Base-by-base conservation (phyloP, 2,329 filamentous ascomycete species). In the Aspergillus caelatus region DNA sequence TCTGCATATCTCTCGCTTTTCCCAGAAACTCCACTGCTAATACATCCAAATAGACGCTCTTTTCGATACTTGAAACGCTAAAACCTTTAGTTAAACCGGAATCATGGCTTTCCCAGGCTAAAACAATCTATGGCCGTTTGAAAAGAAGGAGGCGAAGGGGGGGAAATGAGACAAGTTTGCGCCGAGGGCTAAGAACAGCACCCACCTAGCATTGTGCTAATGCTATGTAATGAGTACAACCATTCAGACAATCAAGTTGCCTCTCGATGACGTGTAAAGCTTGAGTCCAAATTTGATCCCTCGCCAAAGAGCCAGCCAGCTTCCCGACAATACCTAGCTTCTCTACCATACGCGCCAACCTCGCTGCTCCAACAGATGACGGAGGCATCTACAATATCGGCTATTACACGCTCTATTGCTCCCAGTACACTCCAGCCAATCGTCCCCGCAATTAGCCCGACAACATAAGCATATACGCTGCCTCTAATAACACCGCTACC, bases 341-440 rank as follows among this genome's bases (percentile, higher is more conserved):
- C 86, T 57, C 78, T 77, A 11, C 82, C 80, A 60, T 86, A 86
- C 79, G 89, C 89, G 58, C 86, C 87, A 69, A 79, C 90, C 85
- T 99, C 95, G 72, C 92, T 97, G 30, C 92, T 93, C 86, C 96
- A 98, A 81, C 95, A 99, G 14, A 99, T 90, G 28, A 98, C 86
- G 41, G 93, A 89, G 3, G 91, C 93, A 77, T 97, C 93, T 5
- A 97, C 87, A 58, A 97, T 93, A 59, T 92, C 92, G 58, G 91
- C 91, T 28, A 97, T 81, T 21, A 96, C 91, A 16, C 93, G 91
- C 75, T 97, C 94, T 86, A 96, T 94, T 2, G 93, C 91, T 30
- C 93, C 93, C 57, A 99, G 83, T 1, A 98, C 89, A 6, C 92
- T 93, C 89, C 95, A 99, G 9, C 95, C 95, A 70, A 99, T 97